Conservation (phyloP, 495 filamentous ascomycete genomes). For the Penicillium bovifimosum region DNA sequence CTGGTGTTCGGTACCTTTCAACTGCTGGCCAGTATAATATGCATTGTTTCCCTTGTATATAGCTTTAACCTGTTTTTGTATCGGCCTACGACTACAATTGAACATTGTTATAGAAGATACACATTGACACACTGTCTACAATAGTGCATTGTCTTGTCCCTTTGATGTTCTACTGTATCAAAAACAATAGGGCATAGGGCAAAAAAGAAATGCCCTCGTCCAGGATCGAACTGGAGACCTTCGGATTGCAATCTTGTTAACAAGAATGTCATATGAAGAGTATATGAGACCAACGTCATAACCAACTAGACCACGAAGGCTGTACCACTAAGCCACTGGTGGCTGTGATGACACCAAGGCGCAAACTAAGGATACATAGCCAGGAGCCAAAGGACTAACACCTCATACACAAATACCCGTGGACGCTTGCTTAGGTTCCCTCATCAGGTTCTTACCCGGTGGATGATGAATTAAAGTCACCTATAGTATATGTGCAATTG, state of each 20-base stretch:
- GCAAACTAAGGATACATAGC: not conserved
- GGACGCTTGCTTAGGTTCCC: too few relatives aligned
- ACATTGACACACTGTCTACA: not conserved
- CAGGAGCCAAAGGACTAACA: not conserved
- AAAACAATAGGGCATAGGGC: not conserved
- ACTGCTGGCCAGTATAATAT: slow-evolving; percentile 28
- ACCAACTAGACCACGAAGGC: slow-evolving; percentile 12
- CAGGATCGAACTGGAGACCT: slow-evolving; percentile 13
- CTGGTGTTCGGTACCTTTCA: slow-evolving; percentile 23
- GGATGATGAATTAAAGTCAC: too few relatives aligned
- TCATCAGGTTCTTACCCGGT: too few relatives aligned
- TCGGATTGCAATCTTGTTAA: slow-evolving; percentile 8
- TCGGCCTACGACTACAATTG: not conserved
- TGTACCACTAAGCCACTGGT: not conserved
- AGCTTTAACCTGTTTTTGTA: slow-evolving; percentile 1
- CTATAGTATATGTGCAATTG: too few relatives aligned
- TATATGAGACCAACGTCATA: slow-evolving; percentile 11
- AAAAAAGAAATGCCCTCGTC: slow-evolving; percentile 8
- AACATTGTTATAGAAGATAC: not conserved
- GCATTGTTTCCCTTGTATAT: slow-evolving; percentile 16
- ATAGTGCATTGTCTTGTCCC: not conserved
- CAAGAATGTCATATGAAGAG: slow-evolving; percentile 5
- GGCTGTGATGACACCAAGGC: not conserved
- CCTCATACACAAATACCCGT: too few relatives aligned
- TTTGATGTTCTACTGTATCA: too few relatives aligned